Evolutionary conservation across 2,329 filamentous ascomycete species (phyloP), one percentile per base, ranked within the genome.

Genomic region (Xylaria arbuscula): DNA sequence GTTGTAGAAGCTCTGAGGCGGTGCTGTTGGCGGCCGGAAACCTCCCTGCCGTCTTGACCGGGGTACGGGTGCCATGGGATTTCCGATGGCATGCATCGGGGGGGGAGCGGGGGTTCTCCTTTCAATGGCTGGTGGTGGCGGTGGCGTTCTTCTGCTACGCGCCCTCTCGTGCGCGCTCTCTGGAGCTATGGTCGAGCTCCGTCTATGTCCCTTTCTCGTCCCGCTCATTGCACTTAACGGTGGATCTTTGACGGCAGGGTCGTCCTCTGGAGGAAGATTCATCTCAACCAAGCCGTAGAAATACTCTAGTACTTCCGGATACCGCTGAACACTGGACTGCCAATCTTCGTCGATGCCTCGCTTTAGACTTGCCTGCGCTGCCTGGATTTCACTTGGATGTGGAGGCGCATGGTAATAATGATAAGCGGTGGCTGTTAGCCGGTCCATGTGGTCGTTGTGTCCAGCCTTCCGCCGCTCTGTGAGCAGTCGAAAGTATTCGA

Each of bases 261-360:
- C 88, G 62, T 88, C 83, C 66, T 93, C 90, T 48, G 81, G 80
- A 0, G 92, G 92, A 4, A 93, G 80, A 24, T 83, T 86, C 67
- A 93, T 78, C 63, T 90, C 87, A 42, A 94, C 90, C 45, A 94
- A 82, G 67, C 88, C 85, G 80, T 91, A 94, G 77, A 92, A 94
- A 80, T 94, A 93, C 79, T 93, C 90, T 63, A 95, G 83, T n/a
- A 94, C 89, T 77, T 94, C 91, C 4, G 92, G 92, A 74, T 94
- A 95, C 63, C 89, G 86, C 74, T 93, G 87, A 47, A 94, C 92
- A 56, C 89, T 91, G 36, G 87, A 85, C 74, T 90, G 87, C 92
- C 92, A 95, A 81, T 94, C 92, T 70, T 92, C 89, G 74, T 94
- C 91, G 74, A 94, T 91, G 69, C 91, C 91, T 58, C 88, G 86